Conservation (phyloP, 306 rosid genomes). For the Dryas octopetala region DNA sequence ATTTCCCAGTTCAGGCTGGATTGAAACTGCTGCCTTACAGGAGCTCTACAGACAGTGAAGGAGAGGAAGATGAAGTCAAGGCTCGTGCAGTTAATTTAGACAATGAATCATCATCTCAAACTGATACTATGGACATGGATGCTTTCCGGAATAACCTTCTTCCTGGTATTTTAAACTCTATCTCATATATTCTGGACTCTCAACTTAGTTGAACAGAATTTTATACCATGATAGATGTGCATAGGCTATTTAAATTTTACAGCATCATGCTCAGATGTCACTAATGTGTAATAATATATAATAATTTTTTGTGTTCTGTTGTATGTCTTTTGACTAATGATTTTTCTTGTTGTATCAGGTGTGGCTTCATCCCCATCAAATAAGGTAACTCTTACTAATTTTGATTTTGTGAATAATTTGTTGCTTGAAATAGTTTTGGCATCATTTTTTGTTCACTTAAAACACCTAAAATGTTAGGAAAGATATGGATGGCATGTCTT, state of each 20-base stretch:
- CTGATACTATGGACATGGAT: slow-evolving; percentile 67
- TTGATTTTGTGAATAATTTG: slow-evolving; percentile 22
- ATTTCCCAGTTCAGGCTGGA: slow-evolving; percentile 33
- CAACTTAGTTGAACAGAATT: slow-evolving; percentile 2
- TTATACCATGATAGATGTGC: background rate
- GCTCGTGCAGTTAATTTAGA: slow-evolving; percentile 32
- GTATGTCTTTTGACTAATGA: slow-evolving; percentile 25
- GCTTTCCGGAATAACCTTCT: slow-evolving; percentile 48
- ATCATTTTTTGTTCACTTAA: background rate
- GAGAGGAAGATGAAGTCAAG: slow-evolving; percentile 42
- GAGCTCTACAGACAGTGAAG: slow-evolving; percentile 38
- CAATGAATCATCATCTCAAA: slow-evolving; percentile 76
- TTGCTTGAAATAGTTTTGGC: slow-evolving; percentile 4
- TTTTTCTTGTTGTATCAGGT: slow-evolving; percentile 52
- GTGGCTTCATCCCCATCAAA: slow-evolving; percentile 33
- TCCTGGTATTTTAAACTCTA: slow-evolving; percentile 46
- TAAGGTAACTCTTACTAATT: slow-evolving; percentile 52
- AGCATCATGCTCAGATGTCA: background rate
- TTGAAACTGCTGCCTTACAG: slow-evolving; percentile 48
- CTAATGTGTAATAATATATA: slow-evolving; percentile 19
- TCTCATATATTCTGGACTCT: background rate
- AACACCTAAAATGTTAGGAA: background rate
- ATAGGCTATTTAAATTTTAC: background rate
- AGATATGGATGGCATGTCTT: background rate
- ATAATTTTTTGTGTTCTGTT: slow-evolving; percentile 4